phyloP scores from a whole-genome alignment of 495 filamentous ascomycete genomes.

The Penicillium paxilli region DNA sequence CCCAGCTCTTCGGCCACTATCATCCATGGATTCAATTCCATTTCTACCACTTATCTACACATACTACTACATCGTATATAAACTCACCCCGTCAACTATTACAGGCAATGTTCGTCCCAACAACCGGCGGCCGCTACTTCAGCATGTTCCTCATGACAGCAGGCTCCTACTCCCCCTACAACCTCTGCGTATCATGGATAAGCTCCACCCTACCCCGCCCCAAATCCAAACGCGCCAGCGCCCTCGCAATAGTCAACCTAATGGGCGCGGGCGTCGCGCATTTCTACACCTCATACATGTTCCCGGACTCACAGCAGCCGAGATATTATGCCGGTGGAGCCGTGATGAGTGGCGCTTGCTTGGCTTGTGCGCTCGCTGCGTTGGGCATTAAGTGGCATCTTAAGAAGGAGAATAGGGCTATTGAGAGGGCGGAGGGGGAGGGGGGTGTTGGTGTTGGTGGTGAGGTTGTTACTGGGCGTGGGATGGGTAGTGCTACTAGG shows the following conservation, averaged over 20 bases:
- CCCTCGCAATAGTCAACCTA: conserved; percentile 5
- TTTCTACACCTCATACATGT: conserved; percentile 14
- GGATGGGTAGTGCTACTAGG: too few relatives aligned
- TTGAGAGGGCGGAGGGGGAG: conserved; percentile 8
- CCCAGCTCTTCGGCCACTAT: too few relatives aligned
- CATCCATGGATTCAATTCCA: too few relatives aligned
- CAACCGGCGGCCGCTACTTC: conserved; percentile 7
- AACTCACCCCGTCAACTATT: too few relatives aligned
- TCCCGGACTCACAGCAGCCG: conserved; percentile 11
- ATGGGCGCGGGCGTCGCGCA: conserved; percentile 13
- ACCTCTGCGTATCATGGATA: conserved; percentile 8
- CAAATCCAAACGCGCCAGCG: conserved; percentile 9
- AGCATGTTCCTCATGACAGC: conserved; percentile 17
- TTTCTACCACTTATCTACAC: too few relatives aligned
- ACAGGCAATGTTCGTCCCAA: conserved; percentile 9
- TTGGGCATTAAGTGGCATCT: conserved; percentile 8
- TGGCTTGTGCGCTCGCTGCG: conserved; percentile 7
- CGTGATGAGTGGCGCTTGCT: conserved; percentile 12
- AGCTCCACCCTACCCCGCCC: conserved; percentile 8
- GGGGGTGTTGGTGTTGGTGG: conserved; percentile 2
- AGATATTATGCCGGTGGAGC: conserved; percentile 11
- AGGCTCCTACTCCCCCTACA: conserved; percentile 12
- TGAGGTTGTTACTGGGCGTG: neutral
- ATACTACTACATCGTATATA: too few relatives aligned
- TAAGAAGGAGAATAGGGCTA: conserved; percentile 5